Conservation (phyloP, 2,329 filamentous ascomycete species). For the Claviceps sp. region DNA sequence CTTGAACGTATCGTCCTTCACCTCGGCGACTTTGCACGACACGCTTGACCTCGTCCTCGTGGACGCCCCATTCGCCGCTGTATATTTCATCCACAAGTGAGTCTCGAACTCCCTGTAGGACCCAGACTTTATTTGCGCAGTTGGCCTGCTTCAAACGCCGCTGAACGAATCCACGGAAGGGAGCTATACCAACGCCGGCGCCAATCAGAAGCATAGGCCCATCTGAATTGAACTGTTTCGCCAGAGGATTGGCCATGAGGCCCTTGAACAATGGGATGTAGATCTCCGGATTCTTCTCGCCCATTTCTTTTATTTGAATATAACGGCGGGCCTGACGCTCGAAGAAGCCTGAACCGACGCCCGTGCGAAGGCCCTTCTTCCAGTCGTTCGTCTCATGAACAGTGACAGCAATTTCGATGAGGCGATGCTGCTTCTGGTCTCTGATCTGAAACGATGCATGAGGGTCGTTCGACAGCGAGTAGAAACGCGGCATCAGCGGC, state of each 20-base stretch:
- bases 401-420: constrained; percentile 94
- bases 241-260: constrained; percentile 91
- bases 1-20: constrained; percentile 85
- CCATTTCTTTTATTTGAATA: constrained; percentile 51
- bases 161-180: constrained; percentile 95
- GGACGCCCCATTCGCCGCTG: constrained; percentile 87
- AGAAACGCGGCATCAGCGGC: constrained; percentile 93
- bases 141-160: constrained; percentile 86
- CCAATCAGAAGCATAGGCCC: constrained; percentile 97
- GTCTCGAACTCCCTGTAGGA: constrained; percentile 88
- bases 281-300: constrained; percentile 45
- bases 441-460: constrained; percentile 58
- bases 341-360: constrained; percentile 86
- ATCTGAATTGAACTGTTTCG: constrained; percentile 80
- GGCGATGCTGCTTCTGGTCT: constrained; percentile 57
- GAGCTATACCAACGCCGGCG: constrained; percentile 90
- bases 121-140: constrained; percentile 96
- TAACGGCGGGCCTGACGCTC: constrained; percentile 69
- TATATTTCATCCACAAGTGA: constrained; percentile 92
- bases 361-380: constrained; percentile 58
- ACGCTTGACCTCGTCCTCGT: constrained; percentile 75
- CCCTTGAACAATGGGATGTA: constrained; percentile 96
- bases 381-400: constrained; percentile 80
- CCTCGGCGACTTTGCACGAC: constrained; percentile 65
- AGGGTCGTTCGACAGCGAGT: constrained; percentile 93